phyloP scores from a whole-genome alignment of 2,329 filamentous ascomycete species.

The Drechslerella dactyloides region DNA sequence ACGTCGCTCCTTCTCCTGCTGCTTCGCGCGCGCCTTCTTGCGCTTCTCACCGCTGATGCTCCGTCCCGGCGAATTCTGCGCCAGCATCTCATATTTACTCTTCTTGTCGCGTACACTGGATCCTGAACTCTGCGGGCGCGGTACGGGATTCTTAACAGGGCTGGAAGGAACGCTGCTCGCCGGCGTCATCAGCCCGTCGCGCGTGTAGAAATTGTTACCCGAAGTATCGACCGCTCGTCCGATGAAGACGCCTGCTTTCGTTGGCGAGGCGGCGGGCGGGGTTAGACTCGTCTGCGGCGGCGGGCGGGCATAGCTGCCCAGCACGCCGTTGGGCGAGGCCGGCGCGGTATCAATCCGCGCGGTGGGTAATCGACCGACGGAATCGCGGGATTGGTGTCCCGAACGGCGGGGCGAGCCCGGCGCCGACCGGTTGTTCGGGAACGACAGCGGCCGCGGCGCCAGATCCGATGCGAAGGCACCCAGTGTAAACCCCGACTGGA shows the following conservation, averaged over 20 bases:
- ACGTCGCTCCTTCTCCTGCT: conserved; percentile 22
- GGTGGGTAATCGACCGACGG: conserved; percentile 25
- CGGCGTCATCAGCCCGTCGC: conserved; percentile 24
- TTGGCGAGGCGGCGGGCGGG: conserved; percentile 32
- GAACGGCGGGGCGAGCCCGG: conserved; percentile 19
- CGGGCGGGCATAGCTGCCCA: conserved; percentile 35
- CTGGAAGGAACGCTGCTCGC: conserved; percentile 26
- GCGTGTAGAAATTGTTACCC: conserved; percentile 15
- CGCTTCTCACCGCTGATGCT: conserved; percentile 40
- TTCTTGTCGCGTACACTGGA: conserved; percentile 25
- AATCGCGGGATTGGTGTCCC: conserved; percentile 34
- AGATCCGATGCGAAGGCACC: conserved; percentile 42
- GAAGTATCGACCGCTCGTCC: conserved; percentile 18
- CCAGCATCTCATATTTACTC: conserved; percentile 39
- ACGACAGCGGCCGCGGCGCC: conserved; percentile 33
- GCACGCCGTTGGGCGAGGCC: conserved; percentile 4
- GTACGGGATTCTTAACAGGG: conserved; percentile 14
- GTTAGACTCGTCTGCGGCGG: conserved; percentile 43
- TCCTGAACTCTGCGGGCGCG: background rate
- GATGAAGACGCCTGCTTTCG: conserved; percentile 20
- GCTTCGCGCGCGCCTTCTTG: conserved; percentile 24
- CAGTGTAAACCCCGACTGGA: conserved; percentile 19
- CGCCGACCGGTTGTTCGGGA: conserved; percentile 39
- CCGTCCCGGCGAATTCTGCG: conserved; percentile 35
- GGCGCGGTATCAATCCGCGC: conserved; percentile 4